Conservation (phyloP, 2,329 filamentous ascomycete genomes). For the Fusarium anguioides region DNA sequence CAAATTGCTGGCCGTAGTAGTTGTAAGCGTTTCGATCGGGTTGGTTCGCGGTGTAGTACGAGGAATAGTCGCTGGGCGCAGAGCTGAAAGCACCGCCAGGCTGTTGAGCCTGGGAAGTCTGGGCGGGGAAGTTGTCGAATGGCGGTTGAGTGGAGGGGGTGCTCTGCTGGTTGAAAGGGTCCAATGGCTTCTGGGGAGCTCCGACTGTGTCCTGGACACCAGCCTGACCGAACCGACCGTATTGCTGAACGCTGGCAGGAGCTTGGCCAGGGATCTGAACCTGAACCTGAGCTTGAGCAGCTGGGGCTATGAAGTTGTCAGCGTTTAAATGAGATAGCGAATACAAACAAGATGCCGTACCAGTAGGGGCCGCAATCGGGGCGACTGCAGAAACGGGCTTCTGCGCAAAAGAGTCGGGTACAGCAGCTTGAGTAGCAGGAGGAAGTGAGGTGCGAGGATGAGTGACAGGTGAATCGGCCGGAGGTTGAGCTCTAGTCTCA, state of each 20-base stretch:
- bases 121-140: conserved; percentile 69
- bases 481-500: conserved; percentile 92
- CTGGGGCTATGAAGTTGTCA: conserved; percentile 35
- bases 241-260: conserved; percentile 71
- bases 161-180: conserved; percentile 84
- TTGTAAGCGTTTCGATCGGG: conserved; percentile 81
- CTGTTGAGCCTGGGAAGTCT: conserved; percentile 70
- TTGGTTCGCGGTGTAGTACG: conserved; percentile 84
- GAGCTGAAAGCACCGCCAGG: conserved; percentile 77
- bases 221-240: conserved; percentile 74
- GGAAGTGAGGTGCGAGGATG: conserved; percentile 89
- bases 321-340: not conserved
- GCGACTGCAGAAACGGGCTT: conserved; percentile 63
- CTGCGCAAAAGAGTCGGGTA: conserved; percentile 67
- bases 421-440: conserved; percentile 69
- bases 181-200: conserved; percentile 82
- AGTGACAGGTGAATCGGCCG: conserved; percentile 89
- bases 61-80: conserved; percentile 81
- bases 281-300: conserved; percentile 56
- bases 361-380: conserved; percentile 51
- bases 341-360: conserved; percentile 38
- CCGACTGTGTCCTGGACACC: conserved; percentile 69
- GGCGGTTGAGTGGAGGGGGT: conserved; percentile 62
- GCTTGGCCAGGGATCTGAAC: conserved; percentile 54
- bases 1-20: conserved; percentile 76